These are phyloP conservation scores for Aquilaria yunnanensis DNA, from an alignment of 345 rosid genomes.

Conservation along the genomic window DNA sequence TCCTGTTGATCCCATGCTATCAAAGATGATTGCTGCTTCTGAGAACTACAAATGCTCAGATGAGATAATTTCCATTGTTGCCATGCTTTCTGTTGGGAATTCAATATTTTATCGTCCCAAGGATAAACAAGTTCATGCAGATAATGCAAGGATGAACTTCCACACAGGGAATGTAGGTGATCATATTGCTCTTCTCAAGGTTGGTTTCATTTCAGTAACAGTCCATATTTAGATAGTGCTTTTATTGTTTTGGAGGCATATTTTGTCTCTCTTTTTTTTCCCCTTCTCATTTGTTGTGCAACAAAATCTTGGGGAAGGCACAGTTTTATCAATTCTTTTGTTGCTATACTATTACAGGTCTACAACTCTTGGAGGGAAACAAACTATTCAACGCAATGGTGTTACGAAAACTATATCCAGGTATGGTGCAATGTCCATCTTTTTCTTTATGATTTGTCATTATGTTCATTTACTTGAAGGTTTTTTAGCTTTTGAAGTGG, in stretches of 20 bases:
- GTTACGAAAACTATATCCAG: slow-evolving; percentile 97
- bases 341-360: slow-evolving; percentile 41
- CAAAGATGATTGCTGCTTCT: slow-evolving; percentile 91
- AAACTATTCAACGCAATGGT: slow-evolving; percentile 95
- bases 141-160: slow-evolving; percentile 92
- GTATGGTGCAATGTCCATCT: slow-evolving; percentile 19
- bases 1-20: slow-evolving; percentile 91
- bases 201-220: slow-evolving; percentile 16
- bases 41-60: slow-evolving; percentile 90
- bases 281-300: not conserved
- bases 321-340: slow-evolving; percentile 11
- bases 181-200: slow-evolving; percentile 91
- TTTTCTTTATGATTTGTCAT: not conserved
- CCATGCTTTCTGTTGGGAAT: slow-evolving; percentile 93
- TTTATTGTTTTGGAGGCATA: not conserved
- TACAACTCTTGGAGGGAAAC: slow-evolving; percentile 95
- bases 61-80: slow-evolving; percentile 79
- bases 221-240: not conserved
- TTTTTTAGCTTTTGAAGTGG: slow-evolving; percentile 2
- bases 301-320: not conserved
- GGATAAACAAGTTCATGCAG: slow-evolving; percentile 98
- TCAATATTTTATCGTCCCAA: slow-evolving; percentile 96
- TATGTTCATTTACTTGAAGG: not conserved
- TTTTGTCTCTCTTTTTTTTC: not conserved
- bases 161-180: slow-evolving; percentile 92